These are phyloP conservation scores for Trichoderma citrinoviride DNA, from an alignment of 2,329 filamentous ascomycete genomes.

Conservation along the genomic window DNA sequence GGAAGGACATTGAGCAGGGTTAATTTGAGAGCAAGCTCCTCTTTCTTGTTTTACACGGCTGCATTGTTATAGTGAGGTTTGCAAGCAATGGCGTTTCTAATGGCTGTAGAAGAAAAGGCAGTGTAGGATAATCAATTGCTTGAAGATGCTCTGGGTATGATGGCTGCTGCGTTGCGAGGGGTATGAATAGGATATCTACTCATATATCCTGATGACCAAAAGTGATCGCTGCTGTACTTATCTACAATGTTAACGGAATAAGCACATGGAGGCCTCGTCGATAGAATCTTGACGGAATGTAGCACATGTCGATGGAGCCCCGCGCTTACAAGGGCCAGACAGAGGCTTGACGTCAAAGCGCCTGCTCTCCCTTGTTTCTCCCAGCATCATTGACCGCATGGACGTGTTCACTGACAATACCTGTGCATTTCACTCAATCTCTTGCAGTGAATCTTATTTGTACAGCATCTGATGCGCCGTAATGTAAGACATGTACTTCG, in stretches of 20 bases:
- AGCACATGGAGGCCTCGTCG: neutral
- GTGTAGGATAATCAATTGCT: slow-evolving; percentile 1
- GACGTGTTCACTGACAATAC: no score
- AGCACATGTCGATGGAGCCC: slow-evolving; percentile 1
- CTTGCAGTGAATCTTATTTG: no score
- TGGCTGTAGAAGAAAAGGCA: slow-evolving; percentile 1
- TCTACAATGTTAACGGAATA: neutral
- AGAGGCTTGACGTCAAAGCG: slow-evolving; percentile 13
- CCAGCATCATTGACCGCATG: no score
- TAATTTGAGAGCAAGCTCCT: neutral
- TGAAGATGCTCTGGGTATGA: neutral
- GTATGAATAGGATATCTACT: neutral
- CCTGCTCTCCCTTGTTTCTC: neutral
- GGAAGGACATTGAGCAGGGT: neutral
- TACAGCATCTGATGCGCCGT: no score
- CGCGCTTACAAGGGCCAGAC: slow-evolving; percentile 10
- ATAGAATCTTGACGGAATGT: neutral
- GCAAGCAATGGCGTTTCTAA: slow-evolving; percentile 17
- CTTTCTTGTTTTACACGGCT: neutral
- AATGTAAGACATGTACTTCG: neutral
- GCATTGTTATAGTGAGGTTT: slow-evolving; percentile 3
- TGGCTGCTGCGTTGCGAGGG: neutral
- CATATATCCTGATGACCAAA: no score
- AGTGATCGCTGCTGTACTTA: no score
- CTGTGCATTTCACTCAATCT: no score